Evolutionary conservation across 495 filamentous ascomycete species (phyloP).

Genomic region (Rostrohypoxylon terebratum): DNA sequence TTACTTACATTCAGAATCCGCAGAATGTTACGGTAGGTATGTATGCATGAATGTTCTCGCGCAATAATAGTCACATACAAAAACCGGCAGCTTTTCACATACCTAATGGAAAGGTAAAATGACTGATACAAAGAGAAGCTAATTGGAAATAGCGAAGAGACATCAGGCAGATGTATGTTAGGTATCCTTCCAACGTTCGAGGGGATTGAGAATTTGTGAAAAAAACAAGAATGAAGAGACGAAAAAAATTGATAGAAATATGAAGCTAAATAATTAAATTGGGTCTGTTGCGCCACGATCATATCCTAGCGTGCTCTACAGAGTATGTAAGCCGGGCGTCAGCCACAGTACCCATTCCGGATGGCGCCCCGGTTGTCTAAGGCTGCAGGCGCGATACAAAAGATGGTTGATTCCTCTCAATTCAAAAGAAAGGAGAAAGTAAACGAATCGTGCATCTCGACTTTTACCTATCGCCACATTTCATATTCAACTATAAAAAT

Average conservation of each 20-base stretch:
- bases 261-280: constrained; percentile 1
- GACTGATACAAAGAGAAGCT: background rate
- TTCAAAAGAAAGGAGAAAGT: constrained; percentile 22
- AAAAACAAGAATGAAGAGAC: constrained; percentile 45
- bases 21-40: background rate
- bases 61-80: background rate
- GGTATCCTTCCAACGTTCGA: constrained; percentile 28
- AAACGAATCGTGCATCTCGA: constrained; percentile 15
- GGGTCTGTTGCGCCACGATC: constrained; percentile 5
- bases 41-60: too few relatives aligned
- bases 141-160: background rate
- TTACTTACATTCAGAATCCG: constrained; percentile 46
- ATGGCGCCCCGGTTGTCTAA: constrained; percentile 7
- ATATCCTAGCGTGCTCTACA: background rate
- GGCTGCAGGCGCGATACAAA: constrained; percentile 37
- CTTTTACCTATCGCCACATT: background rate
- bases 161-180: background rate
- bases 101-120: background rate
- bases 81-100: background rate
- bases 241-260: constrained; percentile 38
- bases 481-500: background rate
- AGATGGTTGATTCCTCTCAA: constrained; percentile 27
- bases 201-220: constrained; percentile 50
- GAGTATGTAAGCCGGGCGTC: background rate
- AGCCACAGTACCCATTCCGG: constrained; percentile 21